Conservation (phyloP, 1,139 yeast genomes). For the Kodamaea sp. region DNA sequence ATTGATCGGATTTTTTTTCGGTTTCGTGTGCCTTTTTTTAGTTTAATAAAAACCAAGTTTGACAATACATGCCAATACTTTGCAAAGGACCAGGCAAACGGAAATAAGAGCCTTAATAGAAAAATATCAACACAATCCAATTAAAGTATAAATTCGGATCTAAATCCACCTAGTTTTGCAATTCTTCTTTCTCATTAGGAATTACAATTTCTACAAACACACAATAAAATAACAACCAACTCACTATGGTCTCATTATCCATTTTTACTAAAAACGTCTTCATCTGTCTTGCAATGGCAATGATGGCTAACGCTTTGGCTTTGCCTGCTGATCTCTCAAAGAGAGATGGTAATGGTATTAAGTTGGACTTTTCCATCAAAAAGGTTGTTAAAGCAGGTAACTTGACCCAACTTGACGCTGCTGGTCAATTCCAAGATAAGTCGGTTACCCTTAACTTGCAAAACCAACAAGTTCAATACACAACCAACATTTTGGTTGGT, state of each 20-base stretch:
- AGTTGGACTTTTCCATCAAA: slow-evolving; percentile 12
- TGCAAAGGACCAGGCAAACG: too few relatives aligned
- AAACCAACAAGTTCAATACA: slow-evolving; percentile 7
- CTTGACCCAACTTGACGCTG: not conserved
- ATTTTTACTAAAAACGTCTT: slow-evolving; percentile 4
- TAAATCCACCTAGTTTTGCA: too few relatives aligned
- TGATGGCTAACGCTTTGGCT: slow-evolving; percentile 2
- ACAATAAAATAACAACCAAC: too few relatives aligned
- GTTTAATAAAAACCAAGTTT: too few relatives aligned
- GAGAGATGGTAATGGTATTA: slow-evolving; percentile 11
- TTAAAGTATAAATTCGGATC: too few relatives aligned
- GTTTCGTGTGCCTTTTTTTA: too few relatives aligned
- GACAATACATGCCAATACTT: too few relatives aligned
- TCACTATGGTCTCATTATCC: slow-evolving; percentile 5
- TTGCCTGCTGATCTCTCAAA: slow-evolving; percentile 3
- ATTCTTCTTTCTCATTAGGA: too few relatives aligned
- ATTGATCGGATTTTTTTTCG: too few relatives aligned
- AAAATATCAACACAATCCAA: too few relatives aligned
- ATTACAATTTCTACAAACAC: too few relatives aligned
- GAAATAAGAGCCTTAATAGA: too few relatives aligned
- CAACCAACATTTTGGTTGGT: slow-evolving; percentile 9
- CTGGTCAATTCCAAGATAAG: not conserved
- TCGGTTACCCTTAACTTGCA: slow-evolving; percentile 2
- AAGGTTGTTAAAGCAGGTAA: not conserved
- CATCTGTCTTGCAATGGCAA: slow-evolving; percentile 4